phyloP scores from a whole-genome alignment of 139 green algal genomes.

The Chlamydomonas schloesseri region DNA sequence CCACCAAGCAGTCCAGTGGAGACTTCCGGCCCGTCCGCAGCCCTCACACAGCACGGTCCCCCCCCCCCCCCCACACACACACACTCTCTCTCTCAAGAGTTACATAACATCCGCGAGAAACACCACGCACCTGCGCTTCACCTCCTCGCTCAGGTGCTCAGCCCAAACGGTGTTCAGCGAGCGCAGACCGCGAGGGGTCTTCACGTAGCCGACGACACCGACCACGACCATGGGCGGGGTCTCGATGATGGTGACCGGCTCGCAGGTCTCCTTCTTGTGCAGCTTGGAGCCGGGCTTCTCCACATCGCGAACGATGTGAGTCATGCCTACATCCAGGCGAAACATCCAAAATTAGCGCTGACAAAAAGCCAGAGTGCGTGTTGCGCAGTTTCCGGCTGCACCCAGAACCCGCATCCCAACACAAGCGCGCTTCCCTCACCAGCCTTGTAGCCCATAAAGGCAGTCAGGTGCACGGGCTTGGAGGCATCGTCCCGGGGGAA shows the following conservation, averaged over 20 bases:
- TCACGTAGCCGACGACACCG: constrained; percentile 97
- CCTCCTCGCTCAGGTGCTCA: constrained; percentile 95
- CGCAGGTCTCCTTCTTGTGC: constrained; percentile 99
- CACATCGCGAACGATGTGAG: constrained; percentile 98
- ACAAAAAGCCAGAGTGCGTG: too few species aligned
- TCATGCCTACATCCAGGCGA: constrained; percentile 88
- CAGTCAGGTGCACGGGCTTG: constrained; percentile 94
- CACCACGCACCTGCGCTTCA: constrained; percentile 86
- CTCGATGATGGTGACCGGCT: constrained; percentile 98
- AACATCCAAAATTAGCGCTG: too few species aligned
- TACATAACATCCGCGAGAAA: too few species aligned
- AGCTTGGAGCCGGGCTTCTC: constrained; percentile 99
- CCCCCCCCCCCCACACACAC: too few species aligned
- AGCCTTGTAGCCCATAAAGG: constrained; percentile 96
- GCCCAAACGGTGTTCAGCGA: constrained; percentile 97
- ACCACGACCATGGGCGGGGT: constrained; percentile 97
- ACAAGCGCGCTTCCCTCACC: constrained; percentile 29
- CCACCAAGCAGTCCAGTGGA: too few species aligned
- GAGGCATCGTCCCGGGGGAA: constrained; percentile 94
- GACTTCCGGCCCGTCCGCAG: too few species aligned
- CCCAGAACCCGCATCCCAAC: too few species aligned
- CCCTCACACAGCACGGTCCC: too few species aligned
- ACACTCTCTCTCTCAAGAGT: too few species aligned
- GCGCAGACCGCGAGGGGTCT: constrained; percentile 93
- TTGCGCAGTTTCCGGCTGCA: too few species aligned